phyloP scores from a whole-genome alignment of 2,329 filamentous ascomycete species.

The Diplodia seriata region DNA sequence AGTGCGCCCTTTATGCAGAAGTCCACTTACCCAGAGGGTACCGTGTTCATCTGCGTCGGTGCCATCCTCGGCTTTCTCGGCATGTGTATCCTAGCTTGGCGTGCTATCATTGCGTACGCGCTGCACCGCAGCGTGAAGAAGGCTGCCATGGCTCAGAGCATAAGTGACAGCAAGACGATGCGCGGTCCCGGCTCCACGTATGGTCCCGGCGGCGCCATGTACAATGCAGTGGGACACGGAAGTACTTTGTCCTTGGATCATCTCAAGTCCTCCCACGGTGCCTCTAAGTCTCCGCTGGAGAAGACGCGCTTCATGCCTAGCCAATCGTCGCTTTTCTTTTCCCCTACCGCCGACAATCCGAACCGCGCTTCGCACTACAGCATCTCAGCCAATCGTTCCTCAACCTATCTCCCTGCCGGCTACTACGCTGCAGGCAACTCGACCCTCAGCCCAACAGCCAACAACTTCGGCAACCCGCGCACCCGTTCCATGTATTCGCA shows the following conservation, averaged over 20 bases:
- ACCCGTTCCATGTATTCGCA: constrained; percentile 26
- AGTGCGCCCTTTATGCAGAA: constrained; percentile 92
- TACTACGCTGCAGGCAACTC: constrained; percentile 77
- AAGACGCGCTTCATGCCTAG: constrained; percentile 38
- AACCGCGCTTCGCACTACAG: constrained; percentile 30
- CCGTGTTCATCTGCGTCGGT: constrained; percentile 94
- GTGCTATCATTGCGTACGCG: constrained; percentile 84
- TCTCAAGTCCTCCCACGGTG: constrained; percentile 44
- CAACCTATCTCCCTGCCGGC: constrained; percentile 84
- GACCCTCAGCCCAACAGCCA: constrained; percentile 16
- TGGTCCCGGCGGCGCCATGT: constrained; percentile 44
- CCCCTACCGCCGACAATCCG: constrained; percentile 72
- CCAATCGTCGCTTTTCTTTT: constrained; percentile 80
- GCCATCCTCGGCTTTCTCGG: constrained; percentile 84
- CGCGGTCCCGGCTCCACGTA: constrained; percentile 44
- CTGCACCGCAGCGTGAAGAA: constrained; percentile 90
- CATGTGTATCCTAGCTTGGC: constrained; percentile 84
- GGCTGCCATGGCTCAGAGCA: constrained; percentile 77
- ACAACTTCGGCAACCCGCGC: constrained; percentile 20
- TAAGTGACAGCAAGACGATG: constrained; percentile 72
- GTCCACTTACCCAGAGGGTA: constrained; percentile 85
- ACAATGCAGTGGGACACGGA: constrained; percentile 43
- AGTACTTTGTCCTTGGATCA: constrained; percentile 65
- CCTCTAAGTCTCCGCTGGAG: constrained; percentile 42
- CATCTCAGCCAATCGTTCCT: constrained; percentile 63